A percentile compares a stretch with the other conserved stretches of the same genome.
These are phyloP conservation scores for Pyrus communis DNA, from an alignment of 306 rosid species.

Conservation along the genomic window DNA sequence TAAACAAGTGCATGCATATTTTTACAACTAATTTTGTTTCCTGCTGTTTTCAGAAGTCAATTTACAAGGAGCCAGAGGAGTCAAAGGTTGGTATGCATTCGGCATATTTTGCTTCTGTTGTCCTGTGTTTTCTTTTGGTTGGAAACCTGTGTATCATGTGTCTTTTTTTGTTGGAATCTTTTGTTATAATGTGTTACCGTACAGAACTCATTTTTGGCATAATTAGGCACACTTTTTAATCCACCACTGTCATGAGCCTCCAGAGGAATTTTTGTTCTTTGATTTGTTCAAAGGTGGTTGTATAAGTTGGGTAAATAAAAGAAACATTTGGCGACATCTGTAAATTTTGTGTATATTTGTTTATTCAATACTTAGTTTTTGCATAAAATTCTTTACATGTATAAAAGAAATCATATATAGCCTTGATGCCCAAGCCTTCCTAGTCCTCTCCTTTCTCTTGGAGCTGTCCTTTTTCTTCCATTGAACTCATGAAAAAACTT, in stretches of 20 bases:
- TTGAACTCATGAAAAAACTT: not conserved
- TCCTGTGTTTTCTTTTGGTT: not conserved
- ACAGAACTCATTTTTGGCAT: not conserved
- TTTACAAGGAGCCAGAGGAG: constrained; percentile 62
- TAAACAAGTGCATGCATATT: not conserved
- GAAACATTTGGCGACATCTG: not conserved
- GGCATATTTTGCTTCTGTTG: not conserved
- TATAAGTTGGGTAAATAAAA: not conserved
- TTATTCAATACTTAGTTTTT: not conserved
- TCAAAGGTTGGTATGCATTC: constrained; percentile 58
- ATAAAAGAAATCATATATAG: not conserved
- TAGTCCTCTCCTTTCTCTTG: not conserved
- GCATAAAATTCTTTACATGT: not conserved
- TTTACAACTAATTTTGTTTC: constrained; percentile 1
- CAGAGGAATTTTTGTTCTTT: not conserved
- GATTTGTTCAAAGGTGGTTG: not conserved
- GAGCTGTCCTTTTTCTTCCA: not conserved
- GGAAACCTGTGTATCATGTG: not conserved
- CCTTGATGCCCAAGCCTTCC: not conserved
- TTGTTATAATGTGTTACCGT: constrained; percentile 1
- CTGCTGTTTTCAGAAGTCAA: constrained; percentile 63
- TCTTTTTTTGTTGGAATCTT: not conserved
- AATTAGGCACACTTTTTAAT: not conserved
- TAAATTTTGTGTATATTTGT: not conserved
- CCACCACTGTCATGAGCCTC: not conserved